Base-by-base conservation (phyloP, 257 asterid species). In the Lavandula angustifolia region DNA sequence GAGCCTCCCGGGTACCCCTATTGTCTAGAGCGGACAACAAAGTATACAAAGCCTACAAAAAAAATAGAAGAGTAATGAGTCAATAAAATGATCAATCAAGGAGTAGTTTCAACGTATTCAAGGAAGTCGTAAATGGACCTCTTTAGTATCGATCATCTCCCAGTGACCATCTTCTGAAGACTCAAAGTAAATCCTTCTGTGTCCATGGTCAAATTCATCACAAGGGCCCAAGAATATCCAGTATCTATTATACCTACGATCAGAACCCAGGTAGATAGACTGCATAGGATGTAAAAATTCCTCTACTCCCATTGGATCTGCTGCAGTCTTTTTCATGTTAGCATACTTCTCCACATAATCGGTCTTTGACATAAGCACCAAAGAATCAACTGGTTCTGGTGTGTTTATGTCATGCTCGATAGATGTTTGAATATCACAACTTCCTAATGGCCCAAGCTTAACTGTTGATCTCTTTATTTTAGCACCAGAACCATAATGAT, bases 211-310 rank as follows among this genome's bases (percentile, higher is more conserved):
- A 60, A 54, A 65, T 60, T 82, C 95, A 79, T 82, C 79, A 77
- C 99, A 94, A 75, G 99, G 99, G 46, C 99, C 99, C 86, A 94
- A 80, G 80, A 94, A 88, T 57, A 94, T 77, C 99, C 99, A 94
- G 80, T 94, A 94, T 80, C 91, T 85, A 73, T 94, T 94, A 80
- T 90, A 94, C 82, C 99, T 86, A 66, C 98, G 96, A 79, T 94
- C 99, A 49, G 98, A 88, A 54, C 99, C 99, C 60, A 94, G 82
- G 74, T 76, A 94, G 74, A 94, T 82, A 61, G 98, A 90, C 82
- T 94, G 98, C 99, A 94, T 90, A 38, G 99, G 84, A 72, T 94
- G 99, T 54, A 84, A 67, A 66, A 74, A 51, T 14, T 72, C 82
- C 52, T 76, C 85, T 61, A 59, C 71, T 67, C 76, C 78, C 84